Conservation (phyloP, 2,329 filamentous ascomycete genomes). For the Diaporthe capsici region DNA sequence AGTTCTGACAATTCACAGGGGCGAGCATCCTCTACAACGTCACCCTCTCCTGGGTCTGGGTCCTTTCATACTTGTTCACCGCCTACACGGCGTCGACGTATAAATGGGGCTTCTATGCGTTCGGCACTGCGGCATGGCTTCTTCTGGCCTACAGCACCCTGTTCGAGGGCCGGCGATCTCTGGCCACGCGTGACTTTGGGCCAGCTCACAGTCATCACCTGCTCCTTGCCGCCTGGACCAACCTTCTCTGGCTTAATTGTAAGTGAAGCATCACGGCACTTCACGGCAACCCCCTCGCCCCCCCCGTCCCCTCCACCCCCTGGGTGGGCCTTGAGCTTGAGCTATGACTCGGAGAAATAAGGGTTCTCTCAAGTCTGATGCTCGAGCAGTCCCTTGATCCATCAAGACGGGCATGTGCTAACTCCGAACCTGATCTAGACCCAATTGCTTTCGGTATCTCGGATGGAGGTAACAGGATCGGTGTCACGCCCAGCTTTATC, state of each 20-base stretch:
- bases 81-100: conserved; percentile 64
- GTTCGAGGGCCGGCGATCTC: conserved; percentile 52
- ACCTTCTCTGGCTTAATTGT: conserved; percentile 66
- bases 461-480: conserved; percentile 67
- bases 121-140: conserved; percentile 63
- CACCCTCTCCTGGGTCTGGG: conserved; percentile 64
- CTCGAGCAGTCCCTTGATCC: too few species aligned
- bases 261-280: not conserved
- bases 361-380: not conserved
- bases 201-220: conserved; percentile 59
- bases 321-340: too few species aligned
- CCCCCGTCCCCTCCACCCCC: too few species aligned
- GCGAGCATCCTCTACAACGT: conserved; percentile 67
- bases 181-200: conserved; percentile 56
- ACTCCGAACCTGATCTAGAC: conserved; percentile 45
- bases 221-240: conserved; percentile 61
- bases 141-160: conserved; percentile 62
- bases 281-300: too few species aligned
- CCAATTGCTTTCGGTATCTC: conserved; percentile 67
- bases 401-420: not conserved
- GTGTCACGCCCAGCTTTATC: conserved; percentile 60
- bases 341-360: not conserved
- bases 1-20: conserved; percentile 44
- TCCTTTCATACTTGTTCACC: conserved; percentile 63
- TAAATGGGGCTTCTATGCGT: conserved; percentile 71